These are phyloP conservation scores for Russula griseocarnosa DNA, from an alignment of 768 basidiomycete genomes.

Conservation along the genomic window DNA sequence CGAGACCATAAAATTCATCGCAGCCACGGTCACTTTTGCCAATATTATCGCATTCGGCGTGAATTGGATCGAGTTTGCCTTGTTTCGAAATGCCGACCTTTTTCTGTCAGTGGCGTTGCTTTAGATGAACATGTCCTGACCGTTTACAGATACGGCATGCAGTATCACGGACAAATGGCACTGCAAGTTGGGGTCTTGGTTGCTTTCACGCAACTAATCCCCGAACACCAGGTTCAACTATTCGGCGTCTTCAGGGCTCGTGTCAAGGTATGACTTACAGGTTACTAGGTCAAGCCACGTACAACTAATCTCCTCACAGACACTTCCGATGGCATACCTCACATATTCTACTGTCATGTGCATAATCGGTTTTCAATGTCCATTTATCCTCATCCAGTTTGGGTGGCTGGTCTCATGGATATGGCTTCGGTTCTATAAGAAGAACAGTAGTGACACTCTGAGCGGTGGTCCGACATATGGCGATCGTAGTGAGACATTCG, in stretches of 20 bases:
- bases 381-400: slow-evolving; percentile 93
- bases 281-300: neutral
- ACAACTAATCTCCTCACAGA: slow-evolving; percentile 43
- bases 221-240: slow-evolving; percentile 95
- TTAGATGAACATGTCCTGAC: slow-evolving; percentile 12
- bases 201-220: slow-evolving; percentile 95
- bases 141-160: slow-evolving; percentile 68
- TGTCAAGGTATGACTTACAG: slow-evolving; percentile 64
- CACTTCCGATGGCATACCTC: slow-evolving; percentile 90
- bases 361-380: slow-evolving; percentile 79
- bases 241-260: slow-evolving; percentile 78
- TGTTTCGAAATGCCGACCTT: slow-evolving; percentile 62
- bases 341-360: slow-evolving; percentile 84
- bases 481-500: slow-evolving; percentile 94
- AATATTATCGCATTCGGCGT: slow-evolving; percentile 88
- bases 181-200: slow-evolving; percentile 86
- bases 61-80: slow-evolving; percentile 82
- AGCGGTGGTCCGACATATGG: slow-evolving; percentile 73
- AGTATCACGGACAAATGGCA: slow-evolving; percentile 90
- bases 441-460: slow-evolving; percentile 60
- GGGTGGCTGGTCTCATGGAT: slow-evolving; percentile 98
- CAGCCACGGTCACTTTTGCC: slow-evolving; percentile 68
- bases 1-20: slow-evolving; percentile 83
- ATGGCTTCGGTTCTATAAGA: slow-evolving; percentile 96
- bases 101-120: slow-evolving; percentile 62